Evolutionary conservation across 202 grass and related monocot genomes (phyloP).

Genomic region (Zoysia matrella): DNA sequence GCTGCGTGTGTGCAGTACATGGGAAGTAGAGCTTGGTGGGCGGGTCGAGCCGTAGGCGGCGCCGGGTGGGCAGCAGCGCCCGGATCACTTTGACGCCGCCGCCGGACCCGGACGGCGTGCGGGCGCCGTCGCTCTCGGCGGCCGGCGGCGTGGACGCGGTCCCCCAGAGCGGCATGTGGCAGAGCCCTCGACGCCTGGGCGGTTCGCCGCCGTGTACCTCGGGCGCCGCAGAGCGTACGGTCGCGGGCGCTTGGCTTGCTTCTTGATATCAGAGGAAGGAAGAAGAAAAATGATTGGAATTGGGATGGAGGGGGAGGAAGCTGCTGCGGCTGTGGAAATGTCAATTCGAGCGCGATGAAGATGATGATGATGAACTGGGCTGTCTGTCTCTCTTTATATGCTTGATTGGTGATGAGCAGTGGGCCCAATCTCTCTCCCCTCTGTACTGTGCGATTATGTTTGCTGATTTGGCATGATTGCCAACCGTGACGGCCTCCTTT

Average conservation of each 20-base stretch:
- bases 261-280: neutral
- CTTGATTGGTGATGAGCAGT: no score
- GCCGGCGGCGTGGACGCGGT: slow-evolving; percentile 32
- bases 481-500: neutral
- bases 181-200: slow-evolving; percentile 14
- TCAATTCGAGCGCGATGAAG: neutral
- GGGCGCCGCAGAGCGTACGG: slow-evolving; percentile 30
- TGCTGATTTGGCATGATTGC: no score
- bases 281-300: neutral
- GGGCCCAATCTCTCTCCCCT: no score
- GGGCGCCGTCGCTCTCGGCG: slow-evolving; percentile 15
- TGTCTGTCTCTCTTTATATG: slow-evolving; percentile 19
- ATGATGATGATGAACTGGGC: neutral
- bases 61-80: slow-evolving; percentile 69
- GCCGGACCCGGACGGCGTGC: slow-evolving; percentile 25
- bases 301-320: neutral
- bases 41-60: slow-evolving; percentile 93
- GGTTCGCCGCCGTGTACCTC: slow-evolving; percentile 19
- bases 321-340: neutral
- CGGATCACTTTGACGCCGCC: slow-evolving; percentile 56
- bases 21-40: slow-evolving; percentile 92
- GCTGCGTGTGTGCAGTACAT: slow-evolving; percentile 43
- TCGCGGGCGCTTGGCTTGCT: neutral
- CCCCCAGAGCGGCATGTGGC: slow-evolving; percentile 61
- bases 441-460: no score